A percentile compares a stretch with the other conserved stretches of the same genome.
Conservation (phyloP, 2,329 filamentous ascomycete species). For the Onygenales sp. region DNA sequence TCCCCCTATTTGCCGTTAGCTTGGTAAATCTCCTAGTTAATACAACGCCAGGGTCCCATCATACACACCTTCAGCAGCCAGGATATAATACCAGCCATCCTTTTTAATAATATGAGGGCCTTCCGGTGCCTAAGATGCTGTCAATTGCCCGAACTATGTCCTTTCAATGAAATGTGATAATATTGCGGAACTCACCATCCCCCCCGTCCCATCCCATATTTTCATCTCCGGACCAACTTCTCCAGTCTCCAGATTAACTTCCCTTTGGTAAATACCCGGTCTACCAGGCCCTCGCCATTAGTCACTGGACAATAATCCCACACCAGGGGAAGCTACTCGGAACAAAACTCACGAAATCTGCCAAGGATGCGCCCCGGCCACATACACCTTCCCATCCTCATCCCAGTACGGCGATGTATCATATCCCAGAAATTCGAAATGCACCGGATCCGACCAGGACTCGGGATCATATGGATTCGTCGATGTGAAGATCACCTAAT, state of each 20-base stretch:
- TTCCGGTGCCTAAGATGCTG: slow-evolving; percentile 13
- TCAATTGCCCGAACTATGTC: not conserved
- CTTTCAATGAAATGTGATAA: too few species aligned
- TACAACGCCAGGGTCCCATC: not conserved
- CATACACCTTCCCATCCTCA: slow-evolving; percentile 45
- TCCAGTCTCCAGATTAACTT: slow-evolving; percentile 21
- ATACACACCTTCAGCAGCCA: slow-evolving; percentile 12
- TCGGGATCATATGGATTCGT: slow-evolving; percentile 31
- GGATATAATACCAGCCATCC: slow-evolving; percentile 22
- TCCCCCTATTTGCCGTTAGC: slow-evolving; percentile 8
- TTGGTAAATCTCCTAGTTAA: too few species aligned
- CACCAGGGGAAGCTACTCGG: not conserved
- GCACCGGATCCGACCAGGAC: slow-evolving; percentile 38
- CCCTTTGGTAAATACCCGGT: slow-evolving; percentile 7
- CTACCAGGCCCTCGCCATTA: slow-evolving; percentile 3
- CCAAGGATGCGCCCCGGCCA: slow-evolving; percentile 25
- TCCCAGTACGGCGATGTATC: slow-evolving; percentile 50
- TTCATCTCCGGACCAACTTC: slow-evolving; percentile 6
- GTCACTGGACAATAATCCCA: not conserved
- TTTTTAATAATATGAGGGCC: slow-evolving; percentile 23
- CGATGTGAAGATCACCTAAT: slow-evolving; percentile 34
- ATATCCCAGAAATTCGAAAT: slow-evolving; percentile 41
- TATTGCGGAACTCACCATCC: slow-evolving; percentile 10
- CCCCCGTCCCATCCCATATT: slow-evolving; percentile 42
- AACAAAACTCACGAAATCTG: slow-evolving; percentile 3